phyloP scores from a whole-genome alignment of 1,139 yeast species.

The Zygosaccharomyces sapae region DNA sequence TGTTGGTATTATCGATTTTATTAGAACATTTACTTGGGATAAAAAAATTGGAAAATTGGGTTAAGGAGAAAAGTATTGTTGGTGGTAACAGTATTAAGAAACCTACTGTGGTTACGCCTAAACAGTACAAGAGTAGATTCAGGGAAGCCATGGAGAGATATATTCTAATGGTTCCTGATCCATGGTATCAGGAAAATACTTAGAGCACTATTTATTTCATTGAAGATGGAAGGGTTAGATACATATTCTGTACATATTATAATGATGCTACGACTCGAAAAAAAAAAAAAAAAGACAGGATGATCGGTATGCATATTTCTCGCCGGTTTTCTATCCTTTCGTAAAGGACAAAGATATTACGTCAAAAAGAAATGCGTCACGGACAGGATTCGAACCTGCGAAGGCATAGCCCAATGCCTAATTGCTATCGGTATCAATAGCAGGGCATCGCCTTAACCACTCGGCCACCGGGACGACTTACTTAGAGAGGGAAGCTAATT shows the following conservation, averaged over 20 bases:
- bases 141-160: constrained; percentile 98
- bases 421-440: constrained; percentile 44
- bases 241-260: no score
- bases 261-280: no score
- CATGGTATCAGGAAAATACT: constrained; percentile 52
- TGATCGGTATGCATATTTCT: no score
- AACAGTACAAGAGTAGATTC: constrained; percentile 88
- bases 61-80: constrained; percentile 86
- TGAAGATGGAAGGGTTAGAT: no score
- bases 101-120: constrained; percentile 96
- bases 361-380: no score
- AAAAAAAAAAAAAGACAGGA: no score
- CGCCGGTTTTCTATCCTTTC: no score
- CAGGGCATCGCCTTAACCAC: constrained; percentile 89
- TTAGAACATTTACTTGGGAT: constrained; percentile 97
- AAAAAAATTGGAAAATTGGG: constrained; percentile 95
- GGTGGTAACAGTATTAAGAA: constrained; percentile 86
- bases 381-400: constrained; percentile 67
- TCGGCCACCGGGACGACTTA: constrained; percentile 78
- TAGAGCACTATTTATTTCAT: no score
- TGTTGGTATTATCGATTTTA: constrained; percentile 94
- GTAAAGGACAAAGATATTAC: no score
- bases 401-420: constrained; percentile 55
- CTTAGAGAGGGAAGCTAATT: no score
- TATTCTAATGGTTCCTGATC: constrained; percentile 89